Evolutionary conservation across 2,329 filamentous ascomycete genomes (phyloP).

Genomic region (Scytalidium lignicola): DNA sequence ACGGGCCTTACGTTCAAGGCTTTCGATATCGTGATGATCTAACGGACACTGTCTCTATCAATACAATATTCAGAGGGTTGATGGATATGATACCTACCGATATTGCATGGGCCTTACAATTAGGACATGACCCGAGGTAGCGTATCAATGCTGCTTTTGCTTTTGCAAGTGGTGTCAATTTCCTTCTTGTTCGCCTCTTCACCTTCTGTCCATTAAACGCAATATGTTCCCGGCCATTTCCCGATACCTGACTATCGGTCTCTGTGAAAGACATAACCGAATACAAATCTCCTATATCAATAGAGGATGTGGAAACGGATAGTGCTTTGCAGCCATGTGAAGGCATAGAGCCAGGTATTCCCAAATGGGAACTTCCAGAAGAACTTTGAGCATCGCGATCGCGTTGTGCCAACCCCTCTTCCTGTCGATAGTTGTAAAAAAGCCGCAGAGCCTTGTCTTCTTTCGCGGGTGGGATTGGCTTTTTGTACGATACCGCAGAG

Average conservation of each 20-base stretch:
- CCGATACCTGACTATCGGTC: not conserved
- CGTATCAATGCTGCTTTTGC: constrained; percentile 25
- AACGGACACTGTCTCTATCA: constrained; percentile 17
- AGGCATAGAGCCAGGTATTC: constrained; percentile 7
- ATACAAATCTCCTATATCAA: constrained; percentile 17
- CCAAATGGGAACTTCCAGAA: constrained; percentile 10
- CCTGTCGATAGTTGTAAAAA: constrained; percentile 14
- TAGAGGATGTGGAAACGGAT: constrained; percentile 12
- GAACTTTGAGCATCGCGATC: constrained; percentile 9
- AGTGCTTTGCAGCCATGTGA: constrained; percentile 9
- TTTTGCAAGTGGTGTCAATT: constrained; percentile 13
- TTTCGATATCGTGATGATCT: constrained; percentile 23
- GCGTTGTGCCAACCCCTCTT: constrained; percentile 16
- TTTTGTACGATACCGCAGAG: constrained; percentile 6
- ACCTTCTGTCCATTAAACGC: constrained; percentile 21
- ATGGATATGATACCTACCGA: constrained; percentile 7
- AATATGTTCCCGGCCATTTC: not conserved
- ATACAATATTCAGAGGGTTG: not conserved
- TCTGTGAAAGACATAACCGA: constrained; percentile 23
- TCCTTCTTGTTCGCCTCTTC: constrained; percentile 14
- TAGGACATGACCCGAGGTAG: constrained; percentile 19
- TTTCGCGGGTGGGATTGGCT: constrained; percentile 18
- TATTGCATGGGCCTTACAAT: constrained; percentile 17
- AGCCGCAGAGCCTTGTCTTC: constrained; percentile 16
- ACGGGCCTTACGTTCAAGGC: constrained; percentile 13